A percentile compares a stretch with the other conserved stretches of the same genome.
Conservation (phyloP, 345 rosid species). For the Citrus maxima region DNA sequence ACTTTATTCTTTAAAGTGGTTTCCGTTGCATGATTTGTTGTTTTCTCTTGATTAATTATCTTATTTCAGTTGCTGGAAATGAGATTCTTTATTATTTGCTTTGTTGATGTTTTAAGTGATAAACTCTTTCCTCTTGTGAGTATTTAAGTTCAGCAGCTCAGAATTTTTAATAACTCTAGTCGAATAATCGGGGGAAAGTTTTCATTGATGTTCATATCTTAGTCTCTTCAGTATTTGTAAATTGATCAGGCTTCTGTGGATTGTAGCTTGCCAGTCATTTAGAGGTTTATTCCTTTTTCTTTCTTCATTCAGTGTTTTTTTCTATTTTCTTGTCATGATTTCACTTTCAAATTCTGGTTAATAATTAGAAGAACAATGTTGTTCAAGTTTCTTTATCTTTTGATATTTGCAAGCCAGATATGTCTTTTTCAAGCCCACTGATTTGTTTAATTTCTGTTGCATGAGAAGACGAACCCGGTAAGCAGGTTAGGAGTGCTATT, state of each 20-base stretch:
- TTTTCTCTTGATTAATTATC: background rate
- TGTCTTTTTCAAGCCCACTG: conserved; percentile 12
- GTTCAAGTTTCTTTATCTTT: background rate
- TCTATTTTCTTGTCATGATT: background rate
- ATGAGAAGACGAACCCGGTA: conserved; percentile 64
- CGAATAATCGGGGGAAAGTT: background rate
- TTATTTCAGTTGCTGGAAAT: background rate
- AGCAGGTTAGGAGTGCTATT: conserved; percentile 67
- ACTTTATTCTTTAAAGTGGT: background rate
- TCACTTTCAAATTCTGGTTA: background rate
- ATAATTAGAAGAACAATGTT: background rate
- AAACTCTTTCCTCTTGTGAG: background rate
- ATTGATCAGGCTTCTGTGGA: background rate
- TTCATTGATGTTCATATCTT: background rate
- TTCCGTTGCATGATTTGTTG: background rate
- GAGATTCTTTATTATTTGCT: background rate
- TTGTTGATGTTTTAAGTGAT: background rate
- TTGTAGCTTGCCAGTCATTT: background rate
- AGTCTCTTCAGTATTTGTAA: conserved; percentile 4
- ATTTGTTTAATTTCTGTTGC: conserved; percentile 4
- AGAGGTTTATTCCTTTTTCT: background rate
- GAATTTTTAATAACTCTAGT: background rate
- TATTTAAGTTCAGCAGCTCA: background rate
- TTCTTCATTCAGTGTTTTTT: background rate
- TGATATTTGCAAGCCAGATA: background rate